Evolutionary conservation across 805 yeast species (phyloP).

Genomic region (Ogataea allantospora): DNA sequence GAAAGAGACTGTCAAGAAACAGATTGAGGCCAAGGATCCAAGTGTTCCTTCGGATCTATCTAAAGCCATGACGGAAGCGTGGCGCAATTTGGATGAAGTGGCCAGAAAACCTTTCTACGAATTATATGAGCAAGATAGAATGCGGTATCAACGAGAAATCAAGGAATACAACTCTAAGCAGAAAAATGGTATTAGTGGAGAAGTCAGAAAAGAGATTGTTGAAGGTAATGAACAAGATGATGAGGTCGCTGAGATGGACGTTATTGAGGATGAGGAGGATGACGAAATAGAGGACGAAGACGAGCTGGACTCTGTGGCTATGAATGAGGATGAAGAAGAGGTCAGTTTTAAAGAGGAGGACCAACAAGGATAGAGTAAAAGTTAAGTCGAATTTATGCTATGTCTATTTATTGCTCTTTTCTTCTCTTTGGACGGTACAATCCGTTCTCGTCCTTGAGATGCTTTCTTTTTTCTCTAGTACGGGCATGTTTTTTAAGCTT

Average conservation of each 20-base stretch:
- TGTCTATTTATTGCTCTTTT: constrained; percentile 21
- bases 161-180: constrained; percentile 37
- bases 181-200: constrained; percentile 19
- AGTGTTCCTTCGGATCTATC: constrained; percentile 65
- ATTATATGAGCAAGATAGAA: constrained; percentile 73
- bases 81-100: constrained; percentile 73
- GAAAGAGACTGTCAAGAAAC: constrained; percentile 65
- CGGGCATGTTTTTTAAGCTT: constrained; percentile 74
- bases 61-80: constrained; percentile 75
- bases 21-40: constrained; percentile 50
- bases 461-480: constrained; percentile 74
- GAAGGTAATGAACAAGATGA: constrained; percentile 7
- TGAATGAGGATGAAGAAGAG: constrained; percentile 17
- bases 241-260: constrained; percentile 13
- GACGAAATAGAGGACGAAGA: constrained; percentile 13
- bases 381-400: background rate
- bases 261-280: constrained; percentile 11
- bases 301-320: constrained; percentile 8
- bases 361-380: background rate
- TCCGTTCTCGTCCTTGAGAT: constrained; percentile 73
- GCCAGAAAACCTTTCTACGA: constrained; percentile 72
- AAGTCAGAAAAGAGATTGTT: constrained; percentile 9
- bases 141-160: constrained; percentile 74
- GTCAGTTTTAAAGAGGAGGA: constrained; percentile 13
- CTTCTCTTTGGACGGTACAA: constrained; percentile 65